These are phyloP conservation scores for Aspergillus sclerotioniger DNA, from an alignment of 495 filamentous ascomycete species.

Conservation along the genomic window DNA sequence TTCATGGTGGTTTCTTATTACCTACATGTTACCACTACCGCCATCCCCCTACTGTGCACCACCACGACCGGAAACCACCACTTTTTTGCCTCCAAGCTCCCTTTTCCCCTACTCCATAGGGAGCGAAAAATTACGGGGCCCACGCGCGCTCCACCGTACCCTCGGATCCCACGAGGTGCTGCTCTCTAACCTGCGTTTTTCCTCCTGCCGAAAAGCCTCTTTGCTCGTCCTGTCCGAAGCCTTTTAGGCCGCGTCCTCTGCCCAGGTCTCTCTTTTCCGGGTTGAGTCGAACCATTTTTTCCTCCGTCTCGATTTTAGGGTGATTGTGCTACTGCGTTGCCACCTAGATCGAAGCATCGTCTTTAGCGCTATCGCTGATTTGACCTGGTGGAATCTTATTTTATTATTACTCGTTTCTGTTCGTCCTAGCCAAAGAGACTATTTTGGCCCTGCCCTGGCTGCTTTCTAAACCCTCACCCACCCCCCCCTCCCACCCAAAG, in stretches of 20 bases:
- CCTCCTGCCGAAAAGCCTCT: conserved; percentile 29
- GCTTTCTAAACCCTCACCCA: conserved; percentile 25
- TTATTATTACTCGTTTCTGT: conserved; percentile 20
- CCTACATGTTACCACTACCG: conserved; percentile 13
- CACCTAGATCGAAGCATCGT: conserved; percentile 27
- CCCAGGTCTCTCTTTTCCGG: conserved; percentile 30
- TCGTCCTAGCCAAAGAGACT: conserved; percentile 17
- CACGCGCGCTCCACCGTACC: conserved; percentile 39
- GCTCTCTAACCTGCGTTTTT: conserved; percentile 23
- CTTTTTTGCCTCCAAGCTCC: conserved; percentile 11
- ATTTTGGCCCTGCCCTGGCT: conserved; percentile 22
- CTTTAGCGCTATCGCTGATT: conserved; percentile 28
- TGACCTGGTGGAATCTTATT: conserved; percentile 22
- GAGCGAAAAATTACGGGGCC: conserved; percentile 43
- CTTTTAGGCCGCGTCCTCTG: conserved; percentile 33
- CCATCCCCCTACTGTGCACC: background rate
- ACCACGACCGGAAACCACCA: background rate
- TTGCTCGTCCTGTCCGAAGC: conserved; percentile 19
- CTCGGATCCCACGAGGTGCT: conserved; percentile 46
- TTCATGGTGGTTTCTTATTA: conserved; percentile 18
- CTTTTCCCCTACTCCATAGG: conserved; percentile 17
- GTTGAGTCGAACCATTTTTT: conserved; percentile 29
- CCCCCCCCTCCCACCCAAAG: conserved; percentile 13
- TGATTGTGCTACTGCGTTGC: conserved; percentile 23
- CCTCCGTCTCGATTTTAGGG: conserved; percentile 32